Percentiles rank a stretch among this genome's conserved stretches.
phyloP scores from a whole-genome alignment of 768 basidiomycete species.

The Macrocybe gigantea region DNA sequence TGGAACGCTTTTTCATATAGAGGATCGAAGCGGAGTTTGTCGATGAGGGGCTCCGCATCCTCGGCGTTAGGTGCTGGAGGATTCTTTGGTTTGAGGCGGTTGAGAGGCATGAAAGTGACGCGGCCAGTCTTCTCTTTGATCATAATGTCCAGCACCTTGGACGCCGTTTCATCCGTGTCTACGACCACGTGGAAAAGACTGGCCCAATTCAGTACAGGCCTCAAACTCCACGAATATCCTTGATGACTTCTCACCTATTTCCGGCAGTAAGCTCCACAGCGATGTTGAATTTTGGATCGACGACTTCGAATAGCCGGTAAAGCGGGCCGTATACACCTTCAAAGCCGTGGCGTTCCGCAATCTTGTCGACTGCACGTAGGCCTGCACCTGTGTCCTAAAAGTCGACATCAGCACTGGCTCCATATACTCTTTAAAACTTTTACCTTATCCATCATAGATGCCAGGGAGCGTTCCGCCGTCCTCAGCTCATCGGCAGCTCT shows the following conservation, averaged over 20 bases:
- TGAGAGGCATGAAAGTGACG: slow-evolving; percentile 97
- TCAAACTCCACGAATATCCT: background rate
- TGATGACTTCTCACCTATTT: slow-evolving; percentile 57
- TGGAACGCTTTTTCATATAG: slow-evolving; percentile 79
- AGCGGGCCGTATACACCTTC: slow-evolving; percentile 91
- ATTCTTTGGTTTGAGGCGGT: slow-evolving; percentile 81
- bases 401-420: too few relatives aligned
- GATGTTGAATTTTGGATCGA: slow-evolving; percentile 83
- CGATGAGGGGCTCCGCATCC: slow-evolving; percentile 76
- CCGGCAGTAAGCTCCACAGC: slow-evolving; percentile 95
- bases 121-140: slow-evolving; percentile 88
- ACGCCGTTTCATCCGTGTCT: slow-evolving; percentile 92
- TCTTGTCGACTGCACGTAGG: slow-evolving; percentile 78
- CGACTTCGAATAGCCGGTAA: slow-evolving; percentile 89
- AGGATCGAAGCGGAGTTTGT: slow-evolving; percentile 74
- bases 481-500: slow-evolving; percentile 79
- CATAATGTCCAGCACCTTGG: slow-evolving; percentile 90
- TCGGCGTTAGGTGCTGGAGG: slow-evolving; percentile 61
- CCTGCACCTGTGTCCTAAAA: slow-evolving; percentile 85
- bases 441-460: slow-evolving; percentile 96
- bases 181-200: slow-evolving; percentile 98
- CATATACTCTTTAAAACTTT: slow-evolving; percentile 8
- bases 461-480: slow-evolving; percentile 70
- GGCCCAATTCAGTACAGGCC: slow-evolving; percentile 7
- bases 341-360: slow-evolving; percentile 68